Base-by-base conservation (phyloP, 108 stramenopile species). In the Phaeodactylum tricornutum region DNA sequence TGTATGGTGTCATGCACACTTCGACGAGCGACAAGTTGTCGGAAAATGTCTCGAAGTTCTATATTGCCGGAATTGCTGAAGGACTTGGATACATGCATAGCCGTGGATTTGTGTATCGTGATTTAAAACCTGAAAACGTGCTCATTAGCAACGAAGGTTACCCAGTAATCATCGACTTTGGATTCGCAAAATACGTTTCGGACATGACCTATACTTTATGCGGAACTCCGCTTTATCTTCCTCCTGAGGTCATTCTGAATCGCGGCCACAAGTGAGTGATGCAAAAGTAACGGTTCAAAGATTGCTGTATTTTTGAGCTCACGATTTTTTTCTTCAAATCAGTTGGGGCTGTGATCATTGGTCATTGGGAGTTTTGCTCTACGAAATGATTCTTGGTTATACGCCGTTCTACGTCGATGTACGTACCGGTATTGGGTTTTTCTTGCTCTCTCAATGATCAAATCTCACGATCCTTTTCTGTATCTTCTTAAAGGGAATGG, bases 161-260 rank as follows among this genome's bases (percentile, higher is more conserved):
- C 69, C 74, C 79, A 19, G 92, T 94, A 37, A 85, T 94, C 61
- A 77, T 91, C 19, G 95, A 92, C 4, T 91, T 97, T 59, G 95
- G 95, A 11, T 71, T 65, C 34, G 59, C 71, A 28, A 85, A 89
- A 69, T 54, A 83, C 19, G 79, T 81, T 23, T 45, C 48, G 11
- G 69, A 64, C 47, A 93, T 87, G 74, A 93, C 93, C 6, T 94
- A 81, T 68, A 98, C 97, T 0, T 77, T 98, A 20, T 98, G 97
- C 57, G 97, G 97, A 14, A 96, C 97, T 2, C 96, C 97, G 4
- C 92, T 92, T 37, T 96, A 96, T 42, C 64, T 96, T 3, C 90
- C 92, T 6, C 95, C 95, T 0, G 92, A 96, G 57, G 78, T 93
- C 4, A 69, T 96, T 37, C 75, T 87, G 40, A 92, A 91, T 53